Conservation (phyloP, 140 eudicot genomes). For the Erigeron philadelphicus region DNA sequence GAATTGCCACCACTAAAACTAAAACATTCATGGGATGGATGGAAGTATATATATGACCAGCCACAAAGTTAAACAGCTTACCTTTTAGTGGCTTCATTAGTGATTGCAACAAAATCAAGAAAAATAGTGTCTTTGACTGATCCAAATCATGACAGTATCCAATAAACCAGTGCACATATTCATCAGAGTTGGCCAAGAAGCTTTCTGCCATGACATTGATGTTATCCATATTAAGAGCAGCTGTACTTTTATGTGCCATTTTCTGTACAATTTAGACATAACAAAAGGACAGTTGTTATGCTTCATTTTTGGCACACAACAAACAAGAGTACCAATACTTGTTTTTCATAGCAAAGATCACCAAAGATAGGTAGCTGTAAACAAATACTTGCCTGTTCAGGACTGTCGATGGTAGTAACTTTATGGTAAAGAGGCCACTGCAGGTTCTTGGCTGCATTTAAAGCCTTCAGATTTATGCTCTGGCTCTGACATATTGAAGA, state of each 20-base stretch:
- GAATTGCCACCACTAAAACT: neutral
- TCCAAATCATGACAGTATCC: slow-evolving; percentile 48
- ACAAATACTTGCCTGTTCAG: slow-evolving; percentile 48
- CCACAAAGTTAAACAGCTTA: slow-evolving; percentile 17
- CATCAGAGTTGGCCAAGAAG: slow-evolving; percentile 43
- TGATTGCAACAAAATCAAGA: slow-evolving; percentile 60
- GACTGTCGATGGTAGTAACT: slow-evolving; percentile 31
- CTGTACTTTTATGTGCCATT: slow-evolving; percentile 30
- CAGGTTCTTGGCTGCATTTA: slow-evolving; percentile 53
- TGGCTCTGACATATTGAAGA: slow-evolving; percentile 41
- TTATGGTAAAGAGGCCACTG: slow-evolving; percentile 64
- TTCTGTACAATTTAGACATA: slow-evolving; percentile 42
- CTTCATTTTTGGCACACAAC: neutral
- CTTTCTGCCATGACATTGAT: slow-evolving; percentile 51
- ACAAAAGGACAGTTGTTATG: neutral
- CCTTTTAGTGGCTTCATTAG: slow-evolving; percentile 50
- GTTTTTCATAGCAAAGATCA: neutral
- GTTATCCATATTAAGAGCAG: slow-evolving; percentile 54
- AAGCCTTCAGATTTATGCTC: slow-evolving; percentile 57
- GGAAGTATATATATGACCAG: neutral
- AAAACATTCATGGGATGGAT: neutral
- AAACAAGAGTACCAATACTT: neutral
- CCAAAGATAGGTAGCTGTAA: neutral
- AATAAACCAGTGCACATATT: slow-evolving; percentile 60
- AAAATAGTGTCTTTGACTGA: slow-evolving; percentile 57